Conservation (phyloP, 2,329 filamentous ascomycete species). For the Atkinsonella texensis region DNA sequence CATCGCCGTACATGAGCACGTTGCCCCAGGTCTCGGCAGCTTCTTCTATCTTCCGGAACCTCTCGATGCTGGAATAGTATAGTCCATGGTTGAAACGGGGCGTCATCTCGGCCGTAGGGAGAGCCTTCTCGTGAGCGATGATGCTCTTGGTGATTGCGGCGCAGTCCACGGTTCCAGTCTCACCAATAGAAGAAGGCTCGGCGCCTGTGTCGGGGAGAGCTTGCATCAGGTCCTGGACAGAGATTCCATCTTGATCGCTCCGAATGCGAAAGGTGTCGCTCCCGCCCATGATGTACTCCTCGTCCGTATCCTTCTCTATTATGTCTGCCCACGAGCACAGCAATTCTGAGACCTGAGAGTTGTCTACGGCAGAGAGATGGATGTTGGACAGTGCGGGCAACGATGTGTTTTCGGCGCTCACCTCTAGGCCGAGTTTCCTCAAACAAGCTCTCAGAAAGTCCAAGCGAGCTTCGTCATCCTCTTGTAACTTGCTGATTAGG, state of each 20-base stretch:
- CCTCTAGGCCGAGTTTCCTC: slow-evolving; percentile 66
- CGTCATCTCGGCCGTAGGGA: slow-evolving; percentile 61
- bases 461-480: slow-evolving; percentile 57
- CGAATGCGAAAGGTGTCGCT: slow-evolving; percentile 75
- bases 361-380: slow-evolving; percentile 63
- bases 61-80: slow-evolving; percentile 60
- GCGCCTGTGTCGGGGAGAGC: slow-evolving; percentile 29
- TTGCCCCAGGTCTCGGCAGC: slow-evolving; percentile 61
- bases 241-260: slow-evolving; percentile 50
- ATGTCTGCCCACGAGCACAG: slow-evolving; percentile 55
- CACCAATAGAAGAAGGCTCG: slow-evolving; percentile 13
- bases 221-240: slow-evolving; percentile 40
- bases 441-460: slow-evolving; percentile 72
- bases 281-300: slow-evolving; percentile 66
- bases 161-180: slow-evolving; percentile 61
- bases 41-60: slow-evolving; percentile 47
- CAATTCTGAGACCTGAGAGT: slow-evolving; percentile 53
- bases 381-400: slow-evolving; percentile 72
- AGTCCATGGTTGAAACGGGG: slow-evolving; percentile 76
- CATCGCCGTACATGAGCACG: slow-evolving; percentile 74
- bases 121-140: slow-evolving; percentile 54
- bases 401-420: slow-evolving; percentile 54
- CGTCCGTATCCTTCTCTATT: slow-evolving; percentile 50
- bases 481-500: slow-evolving; percentile 54
- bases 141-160: slow-evolving; percentile 61